These are phyloP conservation scores for Hura crepitans DNA, from an alignment of 441 rosid genomes.

Conservation along the genomic window DNA sequence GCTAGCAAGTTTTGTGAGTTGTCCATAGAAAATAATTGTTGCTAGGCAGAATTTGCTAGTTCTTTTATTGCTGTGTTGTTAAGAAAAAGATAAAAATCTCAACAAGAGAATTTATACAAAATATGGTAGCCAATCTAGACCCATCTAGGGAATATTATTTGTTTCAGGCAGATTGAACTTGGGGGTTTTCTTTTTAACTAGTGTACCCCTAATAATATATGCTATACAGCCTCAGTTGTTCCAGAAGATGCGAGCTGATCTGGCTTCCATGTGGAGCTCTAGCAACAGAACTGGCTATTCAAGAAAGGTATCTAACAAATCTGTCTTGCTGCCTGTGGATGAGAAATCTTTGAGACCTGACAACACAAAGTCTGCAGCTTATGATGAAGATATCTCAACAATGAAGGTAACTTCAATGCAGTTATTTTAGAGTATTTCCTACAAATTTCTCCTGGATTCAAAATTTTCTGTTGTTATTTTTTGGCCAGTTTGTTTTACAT, in stretches of 20 bases:
- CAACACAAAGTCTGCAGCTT: slow-evolving; percentile 17
- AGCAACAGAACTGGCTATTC: slow-evolving; percentile 40
- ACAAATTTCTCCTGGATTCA: background rate
- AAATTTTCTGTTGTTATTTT: background rate
- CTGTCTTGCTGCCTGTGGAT: slow-evolving; percentile 22
- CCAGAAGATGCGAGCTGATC: slow-evolving; percentile 57
- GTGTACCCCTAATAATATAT: background rate
- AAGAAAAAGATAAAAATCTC: background rate
- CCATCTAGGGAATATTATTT: background rate
- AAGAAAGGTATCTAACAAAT: slow-evolving; percentile 41
- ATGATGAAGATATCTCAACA: slow-evolving; percentile 34
- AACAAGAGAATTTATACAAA: background rate
- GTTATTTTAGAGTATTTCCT: background rate
- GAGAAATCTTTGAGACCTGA: slow-evolving; percentile 26
- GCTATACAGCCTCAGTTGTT: slow-evolving; percentile 62
- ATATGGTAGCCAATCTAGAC: background rate
- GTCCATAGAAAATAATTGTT: background rate
- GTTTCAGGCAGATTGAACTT: background rate
- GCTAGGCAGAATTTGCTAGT: background rate
- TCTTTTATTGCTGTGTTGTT: background rate
- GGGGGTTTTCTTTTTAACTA: background rate
- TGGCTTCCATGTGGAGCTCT: slow-evolving; percentile 69
- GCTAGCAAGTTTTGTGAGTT: background rate
- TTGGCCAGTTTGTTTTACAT: too few relatives aligned
- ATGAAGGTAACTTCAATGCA: slow-evolving; percentile 38